Conservation (phyloP, 306 rosid species). For the Cercis canadensis region DNA sequence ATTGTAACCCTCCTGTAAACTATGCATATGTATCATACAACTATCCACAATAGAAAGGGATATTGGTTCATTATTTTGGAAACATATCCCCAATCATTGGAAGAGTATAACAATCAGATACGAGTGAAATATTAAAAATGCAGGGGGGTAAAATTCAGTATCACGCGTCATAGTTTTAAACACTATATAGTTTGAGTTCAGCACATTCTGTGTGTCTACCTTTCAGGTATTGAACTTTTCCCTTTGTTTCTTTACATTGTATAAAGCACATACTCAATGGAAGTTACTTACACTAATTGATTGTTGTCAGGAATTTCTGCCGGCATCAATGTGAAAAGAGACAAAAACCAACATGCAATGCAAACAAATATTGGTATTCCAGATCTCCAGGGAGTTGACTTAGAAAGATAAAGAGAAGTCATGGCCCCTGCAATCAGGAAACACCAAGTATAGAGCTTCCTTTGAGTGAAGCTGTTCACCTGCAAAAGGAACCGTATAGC, state of each 20-base stretch:
- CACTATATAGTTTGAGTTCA: slow-evolving; percentile 10
- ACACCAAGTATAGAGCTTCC: slow-evolving; percentile 88
- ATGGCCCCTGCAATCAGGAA: slow-evolving; percentile 64
- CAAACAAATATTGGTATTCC: slow-evolving; percentile 71
- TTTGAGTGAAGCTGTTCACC: slow-evolving; percentile 87
- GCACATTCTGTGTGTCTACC: slow-evolving; percentile 10
- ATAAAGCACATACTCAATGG: slow-evolving; percentile 30
- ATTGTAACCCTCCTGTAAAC: not conserved
- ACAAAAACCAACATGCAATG: slow-evolving; percentile 76
- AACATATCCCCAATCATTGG: not conserved
- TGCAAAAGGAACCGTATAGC: slow-evolving; percentile 44
- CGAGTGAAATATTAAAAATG: slow-evolving; percentile 13
- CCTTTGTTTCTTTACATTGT: slow-evolving; percentile 8
- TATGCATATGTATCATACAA: too few species aligned
- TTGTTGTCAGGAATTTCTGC: slow-evolving; percentile 93
- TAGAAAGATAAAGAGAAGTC: slow-evolving; percentile 60
- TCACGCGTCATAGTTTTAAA: slow-evolving; percentile 9
- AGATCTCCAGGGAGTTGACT: slow-evolving; percentile 79
- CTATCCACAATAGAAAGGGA: too few species aligned
- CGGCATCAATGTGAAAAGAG: slow-evolving; percentile 90
- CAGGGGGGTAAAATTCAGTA: slow-evolving; percentile 8
- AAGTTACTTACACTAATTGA: slow-evolving; percentile 70
- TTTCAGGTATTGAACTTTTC: slow-evolving; percentile 19
- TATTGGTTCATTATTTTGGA: not conserved
- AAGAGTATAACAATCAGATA: slow-evolving; percentile 6